Evolutionary conservation across 1,284 basidiomycete genomes (phyloP).

Genomic region (Heterobasidion parviporum): DNA sequence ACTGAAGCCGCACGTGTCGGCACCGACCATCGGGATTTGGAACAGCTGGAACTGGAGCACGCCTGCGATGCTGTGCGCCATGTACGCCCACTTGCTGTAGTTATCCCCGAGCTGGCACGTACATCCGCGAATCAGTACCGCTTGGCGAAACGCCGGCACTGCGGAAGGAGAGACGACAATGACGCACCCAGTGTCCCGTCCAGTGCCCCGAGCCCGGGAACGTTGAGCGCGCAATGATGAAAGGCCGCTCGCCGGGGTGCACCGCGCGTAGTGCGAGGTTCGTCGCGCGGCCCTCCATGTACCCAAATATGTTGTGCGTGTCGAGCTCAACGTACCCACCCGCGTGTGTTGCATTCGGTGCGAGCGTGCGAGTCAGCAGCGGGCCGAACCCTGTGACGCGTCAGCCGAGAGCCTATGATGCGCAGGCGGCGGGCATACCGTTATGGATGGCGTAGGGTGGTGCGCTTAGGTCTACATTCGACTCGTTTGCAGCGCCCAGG

Average conservation of each 20-base stretch:
- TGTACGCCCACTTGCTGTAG: conserved; percentile 58
- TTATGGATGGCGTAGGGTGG: conserved; percentile 72
- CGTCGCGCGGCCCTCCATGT: conserved; percentile 57
- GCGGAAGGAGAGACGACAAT: not conserved
- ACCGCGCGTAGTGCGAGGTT: conserved; percentile 44
- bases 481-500: conserved; percentile 36
- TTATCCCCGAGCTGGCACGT: conserved; percentile 58
- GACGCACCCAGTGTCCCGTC: conserved; percentile 20
- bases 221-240: conserved; percentile 51
- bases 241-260: conserved; percentile 49
- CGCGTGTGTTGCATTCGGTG: conserved; percentile 54
- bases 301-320: conserved; percentile 58
- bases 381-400: conserved; percentile 30
- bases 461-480: conserved; percentile 38
- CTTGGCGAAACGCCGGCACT: not conserved
- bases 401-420: not conserved
- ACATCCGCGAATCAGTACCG: not conserved
- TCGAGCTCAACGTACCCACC: conserved; percentile 49
- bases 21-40: conserved; percentile 72
- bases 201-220: conserved; percentile 12
- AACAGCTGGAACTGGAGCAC: conserved; percentile 71
- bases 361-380: conserved; percentile 41
- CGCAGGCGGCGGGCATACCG: conserved; percentile 26
- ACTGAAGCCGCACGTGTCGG: conserved; percentile 66
- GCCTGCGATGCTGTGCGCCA: conserved; percentile 53